These are phyloP conservation scores for Alternaria sp. DNA, from an alignment of 2,329 filamentous ascomycete species.

Conservation along the genomic window DNA sequence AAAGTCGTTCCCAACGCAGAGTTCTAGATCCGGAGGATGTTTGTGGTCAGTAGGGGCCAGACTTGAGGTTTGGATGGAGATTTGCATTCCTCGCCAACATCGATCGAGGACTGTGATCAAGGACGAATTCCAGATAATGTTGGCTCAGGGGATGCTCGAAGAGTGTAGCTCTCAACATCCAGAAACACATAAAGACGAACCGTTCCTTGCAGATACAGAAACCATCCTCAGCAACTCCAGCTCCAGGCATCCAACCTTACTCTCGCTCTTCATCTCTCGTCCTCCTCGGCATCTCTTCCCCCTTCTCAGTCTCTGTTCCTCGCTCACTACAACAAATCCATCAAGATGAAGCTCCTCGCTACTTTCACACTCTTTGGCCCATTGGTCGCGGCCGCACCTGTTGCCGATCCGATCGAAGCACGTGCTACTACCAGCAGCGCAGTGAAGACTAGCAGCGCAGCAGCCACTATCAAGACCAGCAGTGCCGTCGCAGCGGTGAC, in stretches of 20 bases:
- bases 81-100: background rate
- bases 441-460: background rate
- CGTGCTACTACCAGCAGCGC: background rate
- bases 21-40: background rate
- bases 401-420: background rate
- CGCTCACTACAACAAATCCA: background rate
- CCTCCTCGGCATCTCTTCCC: background rate
- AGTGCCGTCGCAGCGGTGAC: background rate
- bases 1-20: background rate
- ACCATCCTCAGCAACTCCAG: background rate
- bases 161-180: background rate
- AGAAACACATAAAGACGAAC: background rate
- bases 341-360: background rate
- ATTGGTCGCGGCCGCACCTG: background rate
- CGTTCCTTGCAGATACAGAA: background rate
- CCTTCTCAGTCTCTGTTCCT: background rate
- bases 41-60: background rate
- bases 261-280: background rate
- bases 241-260: background rate
- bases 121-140: background rate
- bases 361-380: background rate
- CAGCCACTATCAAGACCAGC: background rate
- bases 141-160: background rate
- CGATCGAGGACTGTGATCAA: background rate
- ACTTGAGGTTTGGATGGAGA: background rate